These are phyloP conservation scores for Umbellularia californica DNA, from an alignment of 164 flowering plant species.

Conservation along the genomic window DNA sequence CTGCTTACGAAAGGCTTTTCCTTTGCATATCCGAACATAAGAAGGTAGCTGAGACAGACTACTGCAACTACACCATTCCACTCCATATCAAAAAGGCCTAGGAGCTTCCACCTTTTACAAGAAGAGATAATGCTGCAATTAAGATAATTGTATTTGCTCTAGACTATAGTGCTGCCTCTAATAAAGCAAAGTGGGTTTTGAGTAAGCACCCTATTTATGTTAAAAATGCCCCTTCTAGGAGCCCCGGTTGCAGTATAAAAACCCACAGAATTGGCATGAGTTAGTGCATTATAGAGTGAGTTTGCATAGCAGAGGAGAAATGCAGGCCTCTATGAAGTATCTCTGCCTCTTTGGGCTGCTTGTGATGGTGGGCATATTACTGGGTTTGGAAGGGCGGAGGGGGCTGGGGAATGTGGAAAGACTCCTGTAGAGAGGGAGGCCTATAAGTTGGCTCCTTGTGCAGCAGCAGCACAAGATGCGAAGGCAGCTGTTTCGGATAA, in stretches of 20 bases:
- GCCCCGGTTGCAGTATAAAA: background rate
- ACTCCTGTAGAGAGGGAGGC: constrained; percentile 40
- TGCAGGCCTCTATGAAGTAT: constrained; percentile 30
- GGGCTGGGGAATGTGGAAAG: constrained; percentile 52
- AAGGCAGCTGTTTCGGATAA: constrained; percentile 28
- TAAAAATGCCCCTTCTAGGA: background rate
- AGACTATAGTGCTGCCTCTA: constrained; percentile 40
- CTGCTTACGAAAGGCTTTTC: constrained; percentile 68
- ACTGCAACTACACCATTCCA: constrained; percentile 8
- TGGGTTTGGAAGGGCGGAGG: constrained; percentile 21
- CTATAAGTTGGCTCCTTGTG: constrained; percentile 49
- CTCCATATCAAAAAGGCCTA: constrained; percentile 1
- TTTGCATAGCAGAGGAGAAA: constrained; percentile 18
- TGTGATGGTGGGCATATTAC: constrained; percentile 20
- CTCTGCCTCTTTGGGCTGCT: constrained; percentile 28
- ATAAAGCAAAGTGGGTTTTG: constrained; percentile 21
- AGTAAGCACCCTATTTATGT: background rate
- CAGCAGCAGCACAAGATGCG: constrained; percentile 39
- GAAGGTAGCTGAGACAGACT: constrained; percentile 5
- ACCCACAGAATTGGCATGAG: background rate
- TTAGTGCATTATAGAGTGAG: background rate
- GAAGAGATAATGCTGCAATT: background rate
- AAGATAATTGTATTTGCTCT: constrained; percentile 10
- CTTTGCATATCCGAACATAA: constrained; percentile 51
- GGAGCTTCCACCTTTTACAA: background rate